Percentiles rank a stretch among this genome's conserved stretches.
Conservation (phyloP, 495 filamentous ascomycete genomes). For the Penicillium pancosmium region DNA sequence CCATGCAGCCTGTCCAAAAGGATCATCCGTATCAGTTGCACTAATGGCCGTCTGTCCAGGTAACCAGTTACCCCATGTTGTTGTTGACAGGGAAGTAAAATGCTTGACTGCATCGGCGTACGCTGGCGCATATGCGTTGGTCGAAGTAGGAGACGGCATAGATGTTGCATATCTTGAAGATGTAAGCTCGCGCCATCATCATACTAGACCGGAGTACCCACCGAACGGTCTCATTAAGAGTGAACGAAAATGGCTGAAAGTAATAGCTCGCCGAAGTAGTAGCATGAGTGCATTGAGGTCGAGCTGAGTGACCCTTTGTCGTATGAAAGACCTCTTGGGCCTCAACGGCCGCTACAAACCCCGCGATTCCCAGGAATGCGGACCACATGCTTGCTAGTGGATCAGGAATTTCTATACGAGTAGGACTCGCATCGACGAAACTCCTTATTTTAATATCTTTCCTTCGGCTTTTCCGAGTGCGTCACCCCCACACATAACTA, state of each 20-base stretch:
- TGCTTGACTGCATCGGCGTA: slow-evolving; percentile 24
- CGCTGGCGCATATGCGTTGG: slow-evolving; percentile 23
- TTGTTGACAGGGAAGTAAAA: slow-evolving; percentile 22
- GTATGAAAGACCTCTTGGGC: slow-evolving; percentile 32
- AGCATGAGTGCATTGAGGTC: slow-evolving; percentile 28
- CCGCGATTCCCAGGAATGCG: slow-evolving; percentile 4
- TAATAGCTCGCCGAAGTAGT: slow-evolving; percentile 20
- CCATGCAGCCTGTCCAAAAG: slow-evolving; percentile 41
- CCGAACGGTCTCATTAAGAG: slow-evolving; percentile 29
- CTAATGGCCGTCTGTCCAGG: slow-evolving; percentile 27
- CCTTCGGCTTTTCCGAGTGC: not conserved
- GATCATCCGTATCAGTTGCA: slow-evolving; percentile 32
- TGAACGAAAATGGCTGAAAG: slow-evolving; percentile 30
- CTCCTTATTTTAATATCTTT: not conserved
- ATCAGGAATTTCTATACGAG: too few relatives aligned
- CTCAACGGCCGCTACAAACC: slow-evolving; percentile 11
- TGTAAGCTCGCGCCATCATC: not conserved
- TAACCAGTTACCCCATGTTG: slow-evolving; percentile 38
- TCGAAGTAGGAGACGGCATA: slow-evolving; percentile 28
- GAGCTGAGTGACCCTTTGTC: slow-evolving; percentile 21
- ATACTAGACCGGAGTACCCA: slow-evolving; percentile 3
- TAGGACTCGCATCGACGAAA: not conserved
- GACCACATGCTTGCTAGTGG: not conserved
- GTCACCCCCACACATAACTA: not conserved
- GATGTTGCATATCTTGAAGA: slow-evolving; percentile 29